Evolutionary conservation across 2,329 filamentous ascomycete species (phyloP).

Genomic region (Monilinia laxa): DNA sequence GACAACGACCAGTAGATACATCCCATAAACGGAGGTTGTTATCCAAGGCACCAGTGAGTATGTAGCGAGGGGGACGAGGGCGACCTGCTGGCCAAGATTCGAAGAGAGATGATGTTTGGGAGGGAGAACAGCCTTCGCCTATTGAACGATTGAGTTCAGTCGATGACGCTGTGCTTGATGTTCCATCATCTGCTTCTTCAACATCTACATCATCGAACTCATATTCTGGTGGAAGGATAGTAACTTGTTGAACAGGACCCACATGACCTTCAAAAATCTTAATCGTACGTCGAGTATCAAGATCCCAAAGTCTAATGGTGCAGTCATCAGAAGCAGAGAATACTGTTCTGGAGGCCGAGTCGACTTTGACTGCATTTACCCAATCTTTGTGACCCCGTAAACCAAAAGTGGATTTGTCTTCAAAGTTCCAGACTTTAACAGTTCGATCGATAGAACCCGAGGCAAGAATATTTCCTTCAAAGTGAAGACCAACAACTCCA

Average conservation of each 20-base stretch:
- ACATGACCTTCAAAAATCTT: constrained; percentile 82
- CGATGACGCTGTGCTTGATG: constrained; percentile 34
- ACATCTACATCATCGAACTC: constrained; percentile 74
- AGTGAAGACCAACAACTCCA: constrained; percentile 85
- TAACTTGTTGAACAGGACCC: constrained; percentile 89
- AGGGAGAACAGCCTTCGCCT: constrained; percentile 13
- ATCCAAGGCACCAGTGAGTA: constrained; percentile 89
- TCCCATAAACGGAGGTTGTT: constrained; percentile 93
- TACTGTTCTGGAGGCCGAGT: constrained; percentile 76
- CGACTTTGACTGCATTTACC: constrained; percentile 94
- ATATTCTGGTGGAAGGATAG: constrained; percentile 81
- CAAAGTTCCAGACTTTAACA: constrained; percentile 90
- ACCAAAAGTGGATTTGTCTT: constrained; percentile 75
- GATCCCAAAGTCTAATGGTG: constrained; percentile 87
- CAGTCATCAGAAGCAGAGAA: constrained; percentile 94
- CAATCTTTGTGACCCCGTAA: constrained; percentile 87
- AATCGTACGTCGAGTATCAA: constrained; percentile 80
- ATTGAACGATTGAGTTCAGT: constrained; percentile 14
- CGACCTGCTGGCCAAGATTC: constrained; percentile 63
- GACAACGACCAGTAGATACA: constrained; percentile 73
- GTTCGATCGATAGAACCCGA: constrained; percentile 88
- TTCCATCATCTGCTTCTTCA: constrained; percentile 56
- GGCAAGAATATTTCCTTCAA: constrained; percentile 78
- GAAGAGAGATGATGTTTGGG: constrained; percentile 31
- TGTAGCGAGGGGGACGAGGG: constrained; percentile 79